Base-by-base conservation (phyloP, 106 monocot species). In the Allium sativum region DNA sequence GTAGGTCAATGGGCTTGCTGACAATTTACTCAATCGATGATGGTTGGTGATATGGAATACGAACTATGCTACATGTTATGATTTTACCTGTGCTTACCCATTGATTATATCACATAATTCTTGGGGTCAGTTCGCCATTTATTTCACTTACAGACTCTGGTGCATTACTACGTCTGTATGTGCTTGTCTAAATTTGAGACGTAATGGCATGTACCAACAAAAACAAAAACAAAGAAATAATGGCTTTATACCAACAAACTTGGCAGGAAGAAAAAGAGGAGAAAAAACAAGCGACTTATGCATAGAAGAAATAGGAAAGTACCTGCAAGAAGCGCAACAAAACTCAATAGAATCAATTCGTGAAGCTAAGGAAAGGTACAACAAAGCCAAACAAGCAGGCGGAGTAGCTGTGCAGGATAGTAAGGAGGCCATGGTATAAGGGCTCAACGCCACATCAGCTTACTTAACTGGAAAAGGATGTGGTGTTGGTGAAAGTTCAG, bases 281-380 rank as follows among this genome's bases (percentile, higher is more conserved):
- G 19, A 64, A 42, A n/a, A n/a, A 31, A 31, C 14, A 65, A 57
- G 20, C 17, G 47, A 31, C 45, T 52, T 81, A 65, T 46, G 67
- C 6, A 71, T 45, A 12, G 81, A 85, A 51, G 84, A 85, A 74
- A 75, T 85, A 21, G 62, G 74, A 21, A 56, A 63, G 45, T 70
- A 70, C 60, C 73, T 86, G 0, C 72, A 75, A 16, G 56, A 62
- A 1, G 79, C 90, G 11, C 86, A 90, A 69, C 90, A 90, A 69
- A 86, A 78, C 72, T 90, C 90, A 7, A 48, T 80, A 14, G 90
- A 90, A 7, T 55, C 77, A 55, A 73, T 86, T 31, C 53, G 77
- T 10, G 75, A 74, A 8, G 90, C 82, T 3, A 79, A 85, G 69
- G 85, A 86, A 64, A 73, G 85, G 14, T 86, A 82, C 79, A 70